Conservation (phyloP, 371 early-diverging fungal genomes). For the Dichotomocladium elegans region DNA sequence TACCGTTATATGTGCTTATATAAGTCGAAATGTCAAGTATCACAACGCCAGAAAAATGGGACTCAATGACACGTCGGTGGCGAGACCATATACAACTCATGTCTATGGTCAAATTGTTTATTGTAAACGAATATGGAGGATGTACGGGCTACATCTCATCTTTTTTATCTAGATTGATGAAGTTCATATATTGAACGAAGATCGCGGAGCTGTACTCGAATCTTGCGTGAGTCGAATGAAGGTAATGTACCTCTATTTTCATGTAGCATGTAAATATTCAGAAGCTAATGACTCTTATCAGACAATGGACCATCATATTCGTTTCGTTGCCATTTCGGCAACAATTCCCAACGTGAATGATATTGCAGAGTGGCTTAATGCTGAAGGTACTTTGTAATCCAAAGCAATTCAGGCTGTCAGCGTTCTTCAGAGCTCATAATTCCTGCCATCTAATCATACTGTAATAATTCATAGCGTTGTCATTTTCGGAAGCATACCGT, state of each 20-base stretch:
- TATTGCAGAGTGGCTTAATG: conserved; percentile 68
- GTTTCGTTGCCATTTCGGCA: conserved; percentile 75
- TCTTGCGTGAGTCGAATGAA: conserved; percentile 51
- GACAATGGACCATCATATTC: conserved; percentile 23
- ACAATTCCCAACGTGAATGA: conserved; percentile 86
- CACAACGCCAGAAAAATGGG: conserved; percentile 84
- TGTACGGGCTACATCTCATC: neutral
- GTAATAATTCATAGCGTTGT: conserved; percentile 17
- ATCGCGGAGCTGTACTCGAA: conserved; percentile 49
- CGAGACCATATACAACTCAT: conserved; percentile 34
- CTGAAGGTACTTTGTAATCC: conserved; percentile 25
- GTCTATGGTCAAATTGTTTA: conserved; percentile 29
- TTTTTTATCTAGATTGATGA: conserved; percentile 46
- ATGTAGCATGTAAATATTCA: no score
- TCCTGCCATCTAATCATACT: neutral
- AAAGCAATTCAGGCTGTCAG: neutral
- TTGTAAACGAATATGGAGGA: conserved; percentile 33
- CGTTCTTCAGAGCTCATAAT: neutral
- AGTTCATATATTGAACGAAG: conserved; percentile 49
- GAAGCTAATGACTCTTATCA: no score
- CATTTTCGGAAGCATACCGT: conserved; percentile 76
- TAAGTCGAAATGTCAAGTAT: conserved; percentile 24
- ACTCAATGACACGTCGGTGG: conserved; percentile 67
- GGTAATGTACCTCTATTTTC: conserved; percentile 15
- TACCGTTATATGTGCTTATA: neutral